Conservation (phyloP, 768 basidiomycete genomes). For the Lentinula lateritia region DNA sequence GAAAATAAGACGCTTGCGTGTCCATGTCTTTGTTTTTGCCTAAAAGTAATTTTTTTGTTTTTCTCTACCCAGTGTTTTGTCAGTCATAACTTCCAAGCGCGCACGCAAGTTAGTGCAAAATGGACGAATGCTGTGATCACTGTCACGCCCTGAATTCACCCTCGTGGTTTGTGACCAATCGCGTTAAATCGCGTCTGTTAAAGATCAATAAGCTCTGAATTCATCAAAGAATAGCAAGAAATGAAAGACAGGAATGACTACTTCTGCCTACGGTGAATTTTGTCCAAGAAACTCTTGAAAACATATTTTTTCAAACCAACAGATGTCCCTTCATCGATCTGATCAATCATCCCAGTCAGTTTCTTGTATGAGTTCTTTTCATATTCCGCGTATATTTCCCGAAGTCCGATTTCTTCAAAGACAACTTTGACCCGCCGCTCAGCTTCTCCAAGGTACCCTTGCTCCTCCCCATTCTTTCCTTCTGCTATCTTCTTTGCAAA, state of each 20-base stretch:
- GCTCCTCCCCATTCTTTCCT: constrained; percentile 6
- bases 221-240: too few species aligned
- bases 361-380: constrained; percentile 68
- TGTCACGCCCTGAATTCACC: not conserved
- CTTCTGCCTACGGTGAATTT: constrained; percentile 70
- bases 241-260: constrained; percentile 17
- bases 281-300: constrained; percentile 81
- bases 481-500: constrained; percentile 5
- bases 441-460: constrained; percentile 18
- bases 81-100: too few species aligned
- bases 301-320: constrained; percentile 54
- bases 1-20: too few species aligned
- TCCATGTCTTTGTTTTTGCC: too few species aligned
- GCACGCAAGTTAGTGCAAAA: too few species aligned
- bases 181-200: not conserved
- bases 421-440: constrained; percentile 43
- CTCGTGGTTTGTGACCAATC: not conserved
- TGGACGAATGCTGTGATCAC: too few species aligned
- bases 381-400: constrained; percentile 66
- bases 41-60: too few species aligned
- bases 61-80: too few species aligned
- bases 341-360: constrained; percentile 65
- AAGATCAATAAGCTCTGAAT: too few species aligned
- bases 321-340: constrained; percentile 46
- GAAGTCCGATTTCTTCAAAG: constrained; percentile 68